Base-by-base conservation (phyloP, 208 protist genomes). In the Wallacemonas collosoma region DNA sequence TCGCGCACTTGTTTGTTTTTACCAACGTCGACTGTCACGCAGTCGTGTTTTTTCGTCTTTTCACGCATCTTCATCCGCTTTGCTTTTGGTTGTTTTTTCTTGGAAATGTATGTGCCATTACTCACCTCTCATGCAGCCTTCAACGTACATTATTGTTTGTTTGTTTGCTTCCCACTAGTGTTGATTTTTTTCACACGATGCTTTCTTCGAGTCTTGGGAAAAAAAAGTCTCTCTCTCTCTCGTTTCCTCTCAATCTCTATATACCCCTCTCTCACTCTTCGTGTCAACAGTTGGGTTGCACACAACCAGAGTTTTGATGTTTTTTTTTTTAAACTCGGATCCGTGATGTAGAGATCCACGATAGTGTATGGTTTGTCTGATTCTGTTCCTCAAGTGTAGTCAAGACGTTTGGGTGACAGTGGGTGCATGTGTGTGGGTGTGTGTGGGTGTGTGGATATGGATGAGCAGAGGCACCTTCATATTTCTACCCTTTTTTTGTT, bases 1-100 rank as follows among this genome's bases (percentile, higher is more conserved):
- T 26, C 39, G 43, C 75, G 73, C 58, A 38, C 58, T 47, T 40
- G 26, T 26, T 12, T 64, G 6, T 38, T 64, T 40, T 47, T 64
- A 5, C 41, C 58, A 14, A 15, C 38, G 36, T 47, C n/a, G 40
- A 6, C 6, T 64, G 36, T 77, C 72, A 66, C 50, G 40, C 58
- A 44, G 40, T 64, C 44, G 26, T 64, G 7, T 40, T 70, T 55
- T 61, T 57, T 0, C 26, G 26, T 68, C 58, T 48, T 73, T 41
- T 36, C 53, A 57, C 53, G 53, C 14, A 57, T 48, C 70, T 41
- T 36, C 53, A 57, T 17, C 14, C 14, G 26, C 5, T 57, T 8
- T 0, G 53, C 53, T 8, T 7, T 57, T n/a, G 11, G 0, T 69
- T 70, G 60, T 67, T 48, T 73, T 41, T 69, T 51, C 35, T 56